Evolutionary conservation across 257 asterid genomes (phyloP).

Genomic region (Plantago elongata): DNA sequence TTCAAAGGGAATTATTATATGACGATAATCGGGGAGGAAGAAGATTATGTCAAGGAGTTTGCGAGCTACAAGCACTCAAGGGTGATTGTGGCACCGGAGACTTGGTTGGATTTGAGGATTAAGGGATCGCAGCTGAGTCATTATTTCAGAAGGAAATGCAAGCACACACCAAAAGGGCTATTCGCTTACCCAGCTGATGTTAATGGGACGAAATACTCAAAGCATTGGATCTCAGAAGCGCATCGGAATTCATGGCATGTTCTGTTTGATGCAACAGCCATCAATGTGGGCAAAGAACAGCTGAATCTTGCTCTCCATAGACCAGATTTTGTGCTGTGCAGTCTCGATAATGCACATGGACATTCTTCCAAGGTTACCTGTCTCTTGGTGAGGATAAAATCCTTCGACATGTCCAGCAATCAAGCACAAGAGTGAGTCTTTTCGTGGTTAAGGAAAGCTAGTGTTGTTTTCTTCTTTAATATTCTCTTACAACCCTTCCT

Average conservation of each 20-base stretch:
- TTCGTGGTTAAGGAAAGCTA: neutral
- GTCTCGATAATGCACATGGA: slow-evolving; percentile 45
- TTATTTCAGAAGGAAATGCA: slow-evolving; percentile 72
- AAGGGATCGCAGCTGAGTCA: slow-evolving; percentile 87
- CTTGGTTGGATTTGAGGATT: slow-evolving; percentile 80
- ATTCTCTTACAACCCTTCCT: too few species aligned
- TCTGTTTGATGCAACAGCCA: slow-evolving; percentile 57
- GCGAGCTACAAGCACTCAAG: slow-evolving; percentile 63
- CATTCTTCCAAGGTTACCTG: slow-evolving; percentile 67
- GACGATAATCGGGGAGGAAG: slow-evolving; percentile 49
- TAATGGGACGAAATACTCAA: slow-evolving; percentile 48
- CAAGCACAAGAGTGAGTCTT: slow-evolving; percentile 20
- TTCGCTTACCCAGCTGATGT: slow-evolving; percentile 61
- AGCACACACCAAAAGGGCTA: slow-evolving; percentile 65
- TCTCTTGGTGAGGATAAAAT: slow-evolving; percentile 62
- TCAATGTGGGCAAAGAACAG: slow-evolving; percentile 57
- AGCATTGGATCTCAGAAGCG: slow-evolving; percentile 92
- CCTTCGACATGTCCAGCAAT: slow-evolving; percentile 51
- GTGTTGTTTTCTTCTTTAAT: too few species aligned
- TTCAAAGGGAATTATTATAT: slow-evolving; percentile 69
- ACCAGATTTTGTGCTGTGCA: slow-evolving; percentile 72
- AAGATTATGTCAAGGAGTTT: slow-evolving; percentile 54
- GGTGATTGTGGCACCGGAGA: slow-evolving; percentile 62
- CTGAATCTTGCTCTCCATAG: slow-evolving; percentile 58
- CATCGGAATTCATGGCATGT: slow-evolving; percentile 83